Evolutionary conservation across 75 land plant species (phyloP).

Genomic region (Pseudotsuga menziesii): DNA sequence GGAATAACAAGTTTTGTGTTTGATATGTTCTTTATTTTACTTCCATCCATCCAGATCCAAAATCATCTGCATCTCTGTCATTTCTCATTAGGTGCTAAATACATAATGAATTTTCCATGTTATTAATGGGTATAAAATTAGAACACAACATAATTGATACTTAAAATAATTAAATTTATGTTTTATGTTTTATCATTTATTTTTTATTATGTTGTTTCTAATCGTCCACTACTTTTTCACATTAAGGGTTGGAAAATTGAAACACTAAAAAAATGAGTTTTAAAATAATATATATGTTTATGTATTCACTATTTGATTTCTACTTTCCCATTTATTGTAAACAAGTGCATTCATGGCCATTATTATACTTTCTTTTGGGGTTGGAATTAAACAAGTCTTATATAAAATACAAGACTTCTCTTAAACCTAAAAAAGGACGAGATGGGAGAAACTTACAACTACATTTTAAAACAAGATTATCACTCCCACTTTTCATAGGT

Average conservation of each 20-base stretch:
- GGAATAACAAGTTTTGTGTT: slow-evolving; percentile 29
- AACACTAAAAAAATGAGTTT: no score
- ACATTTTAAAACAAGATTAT: slow-evolving; percentile 70
- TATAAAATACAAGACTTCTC: slow-evolving; percentile 53
- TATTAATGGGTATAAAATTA: no score
- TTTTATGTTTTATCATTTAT: no score
- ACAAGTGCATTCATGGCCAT: not conserved
- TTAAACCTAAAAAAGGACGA: slow-evolving; percentile 76
- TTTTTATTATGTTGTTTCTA: no score
- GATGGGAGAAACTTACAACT: slow-evolving; percentile 71
- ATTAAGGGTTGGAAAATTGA: no score
- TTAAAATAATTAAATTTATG: no score
- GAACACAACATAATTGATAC: no score
- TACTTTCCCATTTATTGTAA: not conserved
- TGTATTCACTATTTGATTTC: not conserved
- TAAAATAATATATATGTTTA: not conserved
- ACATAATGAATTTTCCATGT: no score
- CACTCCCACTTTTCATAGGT: slow-evolving; percentile 92
- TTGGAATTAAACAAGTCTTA: not conserved
- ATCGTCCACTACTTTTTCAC: no score
- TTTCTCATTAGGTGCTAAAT: no score
- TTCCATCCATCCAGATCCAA: slow-evolving; percentile 62
- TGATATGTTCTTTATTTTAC: slow-evolving; percentile 53
- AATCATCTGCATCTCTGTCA: slow-evolving; percentile 26
- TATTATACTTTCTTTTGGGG: not conserved